Base-by-base conservation (phyloP, 495 filamentous ascomycete genomes). In the Penicillium arizonense region DNA sequence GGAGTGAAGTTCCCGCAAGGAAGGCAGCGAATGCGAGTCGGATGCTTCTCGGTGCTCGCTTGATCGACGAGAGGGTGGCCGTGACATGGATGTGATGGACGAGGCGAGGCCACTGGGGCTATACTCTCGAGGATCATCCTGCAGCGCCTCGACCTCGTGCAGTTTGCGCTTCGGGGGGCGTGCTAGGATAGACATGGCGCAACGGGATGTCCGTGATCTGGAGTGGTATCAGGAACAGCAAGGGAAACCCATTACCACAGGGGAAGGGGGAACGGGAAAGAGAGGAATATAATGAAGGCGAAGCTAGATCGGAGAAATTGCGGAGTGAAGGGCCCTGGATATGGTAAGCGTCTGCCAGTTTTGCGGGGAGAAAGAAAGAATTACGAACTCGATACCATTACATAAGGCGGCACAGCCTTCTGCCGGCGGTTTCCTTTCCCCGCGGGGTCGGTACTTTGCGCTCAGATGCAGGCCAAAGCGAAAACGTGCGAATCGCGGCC, bases 91-190 rank as follows among this genome's bases (percentile, higher is more conserved):
- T 11, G 24, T n/a, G 35, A 26, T 6, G 21, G 39, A 4, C 38
- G 44, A 21, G 32, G 43, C 43, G 33, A 52, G 0, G 44, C 30
- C 5, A 4, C 24, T 34, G 7, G 50, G 12, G 14, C 33, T 52
- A 16, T 64, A 36, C 47, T 66, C 64, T 16, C 63, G 57, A 50
- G 61, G 52, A n/a, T 57, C 59, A 9, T 67, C 69, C 5, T 63
- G 46, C n/a, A 55, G 47, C 8, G 54, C 41, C 9, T 70, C 70
- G 30, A 61, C 45, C 36, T 72, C 64, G 37, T 62, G 48, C 13
- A 72, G 45, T 52, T 72, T 71, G 59, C 72, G 69, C 52, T 75
- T 75, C 12, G 56, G 57, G 20, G 71, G 71, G 32, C 67, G 64
- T 39, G 66, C 69, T 33, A 74, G 57, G 36, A 71, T 61, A 34